Percentiles rank a stretch among this genome's conserved stretches.
Conservation (phyloP, 441 rosid genomes). For the Melastoma candidum region DNA sequence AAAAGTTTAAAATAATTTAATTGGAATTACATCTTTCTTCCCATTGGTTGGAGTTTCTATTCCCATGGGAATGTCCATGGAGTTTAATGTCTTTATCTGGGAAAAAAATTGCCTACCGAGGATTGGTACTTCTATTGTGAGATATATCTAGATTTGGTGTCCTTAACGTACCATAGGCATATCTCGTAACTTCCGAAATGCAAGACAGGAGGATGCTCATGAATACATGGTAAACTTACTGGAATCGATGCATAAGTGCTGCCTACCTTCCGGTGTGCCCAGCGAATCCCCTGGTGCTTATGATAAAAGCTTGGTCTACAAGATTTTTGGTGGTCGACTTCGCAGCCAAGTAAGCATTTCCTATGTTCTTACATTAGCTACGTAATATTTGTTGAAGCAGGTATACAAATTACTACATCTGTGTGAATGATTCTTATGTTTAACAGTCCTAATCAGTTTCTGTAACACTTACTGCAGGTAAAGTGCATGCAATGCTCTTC, state of each 20-base stretch:
- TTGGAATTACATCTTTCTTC: too few species aligned
- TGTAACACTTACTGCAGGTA: constrained; percentile 40
- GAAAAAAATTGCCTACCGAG: not conserved
- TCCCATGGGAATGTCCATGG: too few species aligned
- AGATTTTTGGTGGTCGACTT: constrained; percentile 89
- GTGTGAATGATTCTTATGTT: constrained; percentile 4
- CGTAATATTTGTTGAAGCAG: not conserved
- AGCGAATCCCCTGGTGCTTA: constrained; percentile 87
- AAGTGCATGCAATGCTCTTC: constrained; percentile 71
- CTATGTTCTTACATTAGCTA: constrained; percentile 3
- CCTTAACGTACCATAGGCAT: constrained; percentile 51
- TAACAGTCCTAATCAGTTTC: not conserved
- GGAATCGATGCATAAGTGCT: constrained; percentile 97
- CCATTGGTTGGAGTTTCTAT: too few species aligned
- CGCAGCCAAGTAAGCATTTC: constrained; percentile 65
- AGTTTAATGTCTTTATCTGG: too few species aligned
- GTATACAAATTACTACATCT: not conserved
- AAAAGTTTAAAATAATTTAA: not conserved
- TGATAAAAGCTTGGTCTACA: constrained; percentile 90
- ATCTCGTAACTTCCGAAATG: constrained; percentile 71
- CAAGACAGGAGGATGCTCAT: constrained; percentile 93
- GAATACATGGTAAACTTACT: constrained; percentile 93
- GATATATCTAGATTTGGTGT: constrained; percentile 13
- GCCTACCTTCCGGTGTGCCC: constrained; percentile 93
- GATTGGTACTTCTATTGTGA: not conserved